phyloP scores from a whole-genome alignment of 768 basidiomycete genomes.

The Agrocybe chaxingu region DNA sequence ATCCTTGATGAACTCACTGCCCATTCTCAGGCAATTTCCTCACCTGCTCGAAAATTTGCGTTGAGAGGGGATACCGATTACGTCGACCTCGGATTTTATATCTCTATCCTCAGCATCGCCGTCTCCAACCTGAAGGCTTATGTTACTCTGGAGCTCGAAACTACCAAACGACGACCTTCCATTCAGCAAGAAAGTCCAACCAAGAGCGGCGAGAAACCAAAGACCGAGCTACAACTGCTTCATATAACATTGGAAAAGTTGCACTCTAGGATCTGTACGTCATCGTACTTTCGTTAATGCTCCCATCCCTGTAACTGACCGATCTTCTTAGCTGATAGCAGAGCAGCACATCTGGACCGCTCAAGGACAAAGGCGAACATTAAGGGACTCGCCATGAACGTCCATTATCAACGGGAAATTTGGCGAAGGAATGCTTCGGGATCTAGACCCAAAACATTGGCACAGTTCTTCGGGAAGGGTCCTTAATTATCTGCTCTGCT shows the following conservation, averaged over 20 bases:
- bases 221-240: conserved; percentile 48
- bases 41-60: conserved; percentile 46
- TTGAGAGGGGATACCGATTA: conserved; percentile 58
- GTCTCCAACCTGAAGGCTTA: conserved; percentile 59
- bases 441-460: conserved; percentile 14
- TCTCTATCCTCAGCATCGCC: conserved; percentile 56
- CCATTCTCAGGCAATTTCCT: conserved; percentile 24
- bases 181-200: conserved; percentile 13
- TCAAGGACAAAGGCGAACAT: conserved; percentile 69
- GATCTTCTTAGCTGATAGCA: conserved; percentile 54
- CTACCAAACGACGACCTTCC: conserved; percentile 8
- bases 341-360: conserved; percentile 73
- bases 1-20: conserved; percentile 48
- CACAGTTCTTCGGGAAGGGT: conserved; percentile 22
- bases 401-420: conserved; percentile 55
- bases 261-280: conserved; percentile 62
- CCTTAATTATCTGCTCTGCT: conserved; percentile 1
- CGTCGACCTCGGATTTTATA: conserved; percentile 51
- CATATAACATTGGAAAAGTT: conserved; percentile 44
- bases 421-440: conserved; percentile 17
- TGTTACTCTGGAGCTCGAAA: conserved; percentile 41
- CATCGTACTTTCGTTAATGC: background rate
- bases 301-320: background rate
- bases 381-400: conserved; percentile 59
- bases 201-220: conserved; percentile 25